Conservation (phyloP, 2,329 filamentous ascomycete genomes). For the Diplodia intermedia region DNA sequence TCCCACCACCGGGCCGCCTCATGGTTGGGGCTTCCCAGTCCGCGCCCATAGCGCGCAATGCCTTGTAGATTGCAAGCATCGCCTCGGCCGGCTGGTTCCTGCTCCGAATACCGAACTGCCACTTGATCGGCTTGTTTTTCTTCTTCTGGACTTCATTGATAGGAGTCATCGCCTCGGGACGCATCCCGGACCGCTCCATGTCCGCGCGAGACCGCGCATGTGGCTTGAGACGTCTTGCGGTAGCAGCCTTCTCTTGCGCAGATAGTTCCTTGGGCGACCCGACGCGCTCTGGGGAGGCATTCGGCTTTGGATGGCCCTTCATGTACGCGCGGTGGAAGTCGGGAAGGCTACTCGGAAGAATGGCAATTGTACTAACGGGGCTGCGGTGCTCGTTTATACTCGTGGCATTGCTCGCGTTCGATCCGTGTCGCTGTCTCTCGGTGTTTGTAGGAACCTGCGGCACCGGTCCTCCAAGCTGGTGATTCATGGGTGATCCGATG, state of each 20-base stretch:
- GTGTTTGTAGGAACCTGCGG: constrained; percentile 37
- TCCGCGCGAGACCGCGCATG: constrained; percentile 76
- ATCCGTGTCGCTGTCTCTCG: constrained; percentile 54
- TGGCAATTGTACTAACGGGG: constrained; percentile 79
- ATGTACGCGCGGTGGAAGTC: constrained; percentile 91
- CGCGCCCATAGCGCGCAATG: constrained; percentile 84
- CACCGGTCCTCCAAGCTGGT: constrained; percentile 45
- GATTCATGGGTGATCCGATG: constrained; percentile 45
- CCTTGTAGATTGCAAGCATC: constrained; percentile 93
- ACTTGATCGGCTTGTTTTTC: constrained; percentile 82
- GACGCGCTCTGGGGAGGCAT: constrained; percentile 45
- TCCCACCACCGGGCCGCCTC: constrained; percentile 51
- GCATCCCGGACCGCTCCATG: constrained; percentile 62
- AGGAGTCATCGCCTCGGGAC: constrained; percentile 62
- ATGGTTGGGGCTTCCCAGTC: constrained; percentile 73
- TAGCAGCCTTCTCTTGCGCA: constrained; percentile 80
- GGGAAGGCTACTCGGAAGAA: constrained; percentile 88
- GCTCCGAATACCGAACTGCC: constrained; percentile 97
- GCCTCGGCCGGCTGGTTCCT: constrained; percentile 94
- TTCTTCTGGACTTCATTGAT: constrained; percentile 58
- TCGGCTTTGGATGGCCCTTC: constrained; percentile 64
- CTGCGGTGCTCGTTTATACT: constrained; percentile 48
- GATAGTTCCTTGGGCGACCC: constrained; percentile 58
- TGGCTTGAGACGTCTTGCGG: constrained; percentile 80
- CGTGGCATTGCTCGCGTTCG: constrained; percentile 51